Base-by-base conservation (phyloP, 495 filamentous ascomycete species). In the Hypomontagnella submonticulosa region DNA sequence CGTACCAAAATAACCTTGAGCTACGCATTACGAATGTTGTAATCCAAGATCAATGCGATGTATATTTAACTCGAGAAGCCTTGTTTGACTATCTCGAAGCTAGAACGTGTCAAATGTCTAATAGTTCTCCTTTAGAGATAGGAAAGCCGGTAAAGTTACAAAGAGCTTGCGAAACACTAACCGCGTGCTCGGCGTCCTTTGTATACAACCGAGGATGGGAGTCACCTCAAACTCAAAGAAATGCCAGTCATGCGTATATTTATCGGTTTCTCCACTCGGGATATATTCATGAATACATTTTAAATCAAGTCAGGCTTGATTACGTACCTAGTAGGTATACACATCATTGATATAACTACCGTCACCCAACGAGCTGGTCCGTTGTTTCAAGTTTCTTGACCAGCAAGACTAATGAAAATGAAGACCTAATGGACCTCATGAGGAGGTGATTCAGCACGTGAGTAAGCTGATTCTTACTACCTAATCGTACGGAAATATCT, bases 31-130 rank as follows among this genome's bases (percentile, higher is more conserved):
- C 12, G 40, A 27, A 27, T 47, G 44, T 33, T 34, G 12, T 56
- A 51, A 49, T 23, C 43, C 46, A 48, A 18, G 57, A 44, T 64
- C 32, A 64, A 47, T 51, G 61, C 55, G 49, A 50, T 37, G 36
- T 33, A 36, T 18, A 23, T 40, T 30, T 47, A 46, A 51, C 50
- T 32, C 30, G 13, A 19, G 42, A 46, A 44, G 43, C 23, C 20
- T 44, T 54, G 43, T 50, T 23, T 40, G 4, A 34, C n/a, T 3
- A 13, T 13, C 9, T 38, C 36, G 10, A 38, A 38, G 2, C 36
- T 42, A 38, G 1, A 27, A 13, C n/a, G n/a, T 47, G n/a, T 33
- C 40, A 52, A 18, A 52, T 20, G 23, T 20, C 42, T 65, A 1
- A n/a, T 12, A 30, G 32, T 37, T 10, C 8, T 12, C 19, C 7